These are phyloP conservation scores for Prunus kanzakura DNA, from an alignment of 306 rosid genomes.

Conservation along the genomic window DNA sequence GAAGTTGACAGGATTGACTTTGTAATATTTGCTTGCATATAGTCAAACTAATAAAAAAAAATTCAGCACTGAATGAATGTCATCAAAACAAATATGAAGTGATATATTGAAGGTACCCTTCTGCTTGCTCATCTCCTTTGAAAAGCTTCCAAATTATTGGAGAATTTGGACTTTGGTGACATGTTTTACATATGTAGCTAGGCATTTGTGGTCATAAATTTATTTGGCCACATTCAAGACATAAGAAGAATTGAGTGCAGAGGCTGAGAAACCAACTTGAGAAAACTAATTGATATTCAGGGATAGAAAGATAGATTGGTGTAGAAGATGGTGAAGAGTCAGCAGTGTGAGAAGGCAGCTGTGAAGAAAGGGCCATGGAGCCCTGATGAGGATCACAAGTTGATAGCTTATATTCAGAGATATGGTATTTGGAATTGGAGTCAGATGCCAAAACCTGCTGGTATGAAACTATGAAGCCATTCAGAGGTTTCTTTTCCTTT, in stretches of 20 bases:
- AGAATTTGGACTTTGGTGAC: not conserved
- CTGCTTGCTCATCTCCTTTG: not conserved
- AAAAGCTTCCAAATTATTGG: not conserved
- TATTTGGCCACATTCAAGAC: not conserved
- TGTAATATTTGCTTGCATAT: not conserved
- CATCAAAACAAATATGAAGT: not conserved
- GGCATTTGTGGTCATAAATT: not conserved
- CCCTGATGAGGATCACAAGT: slow-evolving; percentile 36
- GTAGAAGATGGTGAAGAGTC: slow-evolving; percentile 18
- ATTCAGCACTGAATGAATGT: not conserved
- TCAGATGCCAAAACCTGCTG: slow-evolving; percentile 39
- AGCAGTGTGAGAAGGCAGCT: slow-evolving; percentile 5
- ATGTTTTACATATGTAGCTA: not conserved
- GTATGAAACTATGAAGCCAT: slow-evolving; percentile 9
- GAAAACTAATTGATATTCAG: not conserved
- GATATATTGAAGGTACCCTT: not conserved
- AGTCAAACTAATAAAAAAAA: not conserved
- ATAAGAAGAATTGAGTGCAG: not conserved
- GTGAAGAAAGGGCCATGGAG: slow-evolving; percentile 36
- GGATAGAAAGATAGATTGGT: not conserved
- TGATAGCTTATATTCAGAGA: slow-evolving; percentile 27
- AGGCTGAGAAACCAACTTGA: not conserved
- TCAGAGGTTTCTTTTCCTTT: not conserved
- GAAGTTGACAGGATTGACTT: not conserved
- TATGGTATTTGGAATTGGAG: slow-evolving; percentile 45